These are phyloP conservation scores for Botrytis hyacinthi DNA, from an alignment of 2,329 filamentous ascomycete genomes.

Conservation along the genomic window DNA sequence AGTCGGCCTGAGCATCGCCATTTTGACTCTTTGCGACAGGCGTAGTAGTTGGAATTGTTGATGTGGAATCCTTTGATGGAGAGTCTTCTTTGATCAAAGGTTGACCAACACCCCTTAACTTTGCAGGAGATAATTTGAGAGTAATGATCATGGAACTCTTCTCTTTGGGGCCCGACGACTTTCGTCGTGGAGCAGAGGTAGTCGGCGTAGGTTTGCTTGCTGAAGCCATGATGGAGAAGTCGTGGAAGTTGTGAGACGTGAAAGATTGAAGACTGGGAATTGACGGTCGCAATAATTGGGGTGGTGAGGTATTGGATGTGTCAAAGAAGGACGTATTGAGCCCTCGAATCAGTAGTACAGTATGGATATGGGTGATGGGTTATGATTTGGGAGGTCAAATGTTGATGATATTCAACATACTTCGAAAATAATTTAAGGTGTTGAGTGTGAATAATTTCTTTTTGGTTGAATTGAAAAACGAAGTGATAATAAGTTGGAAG, in stretches of 20 bases:
- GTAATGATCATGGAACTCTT: constrained; percentile 47
- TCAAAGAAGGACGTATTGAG: constrained; percentile 1
- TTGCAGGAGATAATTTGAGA: constrained; percentile 51
- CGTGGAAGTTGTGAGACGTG: constrained; percentile 7
- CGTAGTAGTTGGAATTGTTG: constrained; percentile 39
- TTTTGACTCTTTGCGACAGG: constrained; percentile 44
- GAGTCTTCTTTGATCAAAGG: constrained; percentile 44
- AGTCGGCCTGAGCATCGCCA: constrained; percentile 57
- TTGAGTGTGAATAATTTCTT: constrained; percentile 7
- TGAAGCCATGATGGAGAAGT: constrained; percentile 31
- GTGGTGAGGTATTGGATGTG: constrained; percentile 1
- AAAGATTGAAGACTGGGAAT: background rate
- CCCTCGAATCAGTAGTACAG: constrained; percentile 3
- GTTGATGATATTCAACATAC: constrained; percentile 11
- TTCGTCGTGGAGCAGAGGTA: constrained; percentile 29
- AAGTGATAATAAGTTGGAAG: constrained; percentile 7
- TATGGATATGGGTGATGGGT: background rate
- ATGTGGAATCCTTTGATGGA: constrained; percentile 44
- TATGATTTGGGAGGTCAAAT: constrained; percentile 9
- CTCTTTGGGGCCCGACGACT: constrained; percentile 28
- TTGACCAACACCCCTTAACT: constrained; percentile 47
- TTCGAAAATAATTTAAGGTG: constrained; percentile 7
- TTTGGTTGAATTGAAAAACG: background rate
- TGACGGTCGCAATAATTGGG: constrained; percentile 17
- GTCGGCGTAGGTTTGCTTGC: constrained; percentile 27